Percentiles rank a stretch among this genome's conserved stretches.
phyloP scores from a whole-genome alignment of 805 yeast species.

The Lachancea sp. region DNA sequence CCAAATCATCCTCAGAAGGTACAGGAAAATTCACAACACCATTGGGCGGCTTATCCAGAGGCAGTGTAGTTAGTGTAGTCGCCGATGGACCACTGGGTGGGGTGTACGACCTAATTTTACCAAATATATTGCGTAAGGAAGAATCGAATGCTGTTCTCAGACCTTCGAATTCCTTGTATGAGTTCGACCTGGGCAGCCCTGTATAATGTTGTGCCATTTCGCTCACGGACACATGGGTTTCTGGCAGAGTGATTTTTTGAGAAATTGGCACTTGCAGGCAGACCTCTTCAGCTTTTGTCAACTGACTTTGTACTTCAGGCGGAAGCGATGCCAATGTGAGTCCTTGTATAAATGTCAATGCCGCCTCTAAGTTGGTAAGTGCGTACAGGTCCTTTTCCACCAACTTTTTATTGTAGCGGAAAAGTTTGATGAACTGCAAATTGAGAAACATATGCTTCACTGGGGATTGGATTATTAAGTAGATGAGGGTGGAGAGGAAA shows the following conservation, averaged over 20 bases:
- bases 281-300: conserved; percentile 13
- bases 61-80: background rate
- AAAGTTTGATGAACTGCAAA: conserved; percentile 27
- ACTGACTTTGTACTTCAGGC: conserved; percentile 14
- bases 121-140: conserved; percentile 28
- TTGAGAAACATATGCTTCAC: conserved; percentile 26
- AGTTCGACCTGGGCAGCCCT: conserved; percentile 18
- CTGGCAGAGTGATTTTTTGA: conserved; percentile 20
- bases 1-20: conserved; percentile 1
- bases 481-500: conserved; percentile 28
- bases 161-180: conserved; percentile 28
- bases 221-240: background rate
- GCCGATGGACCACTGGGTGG: conserved; percentile 18
- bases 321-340: conserved; percentile 18
- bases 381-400: conserved; percentile 31
- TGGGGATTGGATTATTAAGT: conserved; percentile 21
- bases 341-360: conserved; percentile 30
- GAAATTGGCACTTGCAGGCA: conserved; percentile 19
- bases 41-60: background rate
- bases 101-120: conserved; percentile 29
- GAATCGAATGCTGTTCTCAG: conserved; percentile 27
- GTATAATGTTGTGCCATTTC: conserved; percentile 10
- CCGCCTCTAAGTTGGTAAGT: conserved; percentile 32
- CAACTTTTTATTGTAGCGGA: conserved; percentile 30
- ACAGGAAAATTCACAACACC: background rate